Evolutionary conservation across 306 rosid genomes (phyloP), one percentile per base, ranked within the genome.

Genomic region (Cucurbita pepo): DNA sequence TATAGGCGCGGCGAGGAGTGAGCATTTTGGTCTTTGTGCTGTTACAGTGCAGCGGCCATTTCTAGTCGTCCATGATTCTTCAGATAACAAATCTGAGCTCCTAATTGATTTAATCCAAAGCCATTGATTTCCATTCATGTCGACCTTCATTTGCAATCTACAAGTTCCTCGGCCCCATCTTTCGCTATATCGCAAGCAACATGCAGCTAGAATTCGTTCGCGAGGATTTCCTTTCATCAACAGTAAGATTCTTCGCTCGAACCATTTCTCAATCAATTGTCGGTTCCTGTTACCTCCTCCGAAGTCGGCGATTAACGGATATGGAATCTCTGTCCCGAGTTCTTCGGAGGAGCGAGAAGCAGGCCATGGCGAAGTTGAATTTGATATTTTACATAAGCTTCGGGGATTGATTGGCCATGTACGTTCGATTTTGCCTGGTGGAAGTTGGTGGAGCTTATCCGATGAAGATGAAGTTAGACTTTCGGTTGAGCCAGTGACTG

Each of bases 371-470:
- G 82, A 78, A 59, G 37, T 70, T 37, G 76, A 82, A 41, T 73
- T 63, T 55, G 82, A 80, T 41, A 37, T 81, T 25, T 10, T 76
- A 2, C 80, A 83, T 44, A 70, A 56, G 75, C 72, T 89, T 11
- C 77, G 82, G 40, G 75, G 79, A 75, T 82, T 78, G 77, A 6
- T 82, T 44, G 66, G 56, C 6, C 65, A 81, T 36, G 5, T 86
- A 18, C 83, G 84, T 30, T 83, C 86, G 4, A 74, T 94, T 51
- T 69, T 89, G 1, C 97, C 97, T 2, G 96, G 97, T 25, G 98
- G 96, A 2, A 72, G 67, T 8, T 94, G 98, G 97, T 94, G 98
- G 97, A 77, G 76, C 71, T 86, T 90, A 82, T 81, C 86, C 69
- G 79, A 81, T 15, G 96, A 80, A 10, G 85, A 71, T 6, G 82